Conservation (phyloP, 2,329 filamentous ascomycete species). For the Stachybotrys chlorohalonatus region DNA sequence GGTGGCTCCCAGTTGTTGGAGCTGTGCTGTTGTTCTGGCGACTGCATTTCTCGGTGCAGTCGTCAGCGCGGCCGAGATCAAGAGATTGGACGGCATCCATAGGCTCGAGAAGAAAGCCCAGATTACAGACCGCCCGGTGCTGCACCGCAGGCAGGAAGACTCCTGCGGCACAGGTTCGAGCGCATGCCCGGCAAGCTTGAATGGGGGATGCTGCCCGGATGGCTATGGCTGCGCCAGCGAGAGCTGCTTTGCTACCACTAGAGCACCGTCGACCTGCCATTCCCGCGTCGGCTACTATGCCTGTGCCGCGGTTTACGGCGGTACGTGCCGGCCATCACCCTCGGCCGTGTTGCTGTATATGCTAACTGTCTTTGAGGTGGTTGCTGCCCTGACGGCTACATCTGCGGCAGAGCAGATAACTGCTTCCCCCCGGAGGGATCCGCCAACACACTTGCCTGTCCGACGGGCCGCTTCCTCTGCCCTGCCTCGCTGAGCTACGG, state of each 20-base stretch:
- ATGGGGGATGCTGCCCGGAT: conserved; percentile 38
- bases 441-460: conserved; percentile 31
- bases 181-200: conserved; percentile 27
- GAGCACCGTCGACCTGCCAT: conserved; percentile 29
- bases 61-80: conserved; percentile 16
- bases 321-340: conserved; percentile 12
- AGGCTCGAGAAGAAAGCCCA: conserved; percentile 17
- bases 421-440: conserved; percentile 37
- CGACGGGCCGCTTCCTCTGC: conserved; percentile 36
- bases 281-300: conserved; percentile 25
- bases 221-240: conserved; percentile 37
- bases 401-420: conserved; percentile 27
- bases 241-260: conserved; percentile 38
- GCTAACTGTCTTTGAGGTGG: conserved; percentile 18
- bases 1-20: conserved; percentile 6
- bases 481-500: conserved; percentile 41
- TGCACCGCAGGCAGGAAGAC: conserved; percentile 6
- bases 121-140: conserved; percentile 10
- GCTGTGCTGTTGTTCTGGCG: conserved; percentile 9
- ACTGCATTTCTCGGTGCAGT: conserved; percentile 10
- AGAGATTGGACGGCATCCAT: conserved; percentile 19
- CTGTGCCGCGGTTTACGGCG: conserved; percentile 28
- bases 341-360: conserved; percentile 1
- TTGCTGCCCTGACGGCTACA: conserved; percentile 36
- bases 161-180: conserved; percentile 16